Conservation (phyloP, 225 moss, liverwort and hornwort species). For the Pseudisothecium myosuroides region DNA sequence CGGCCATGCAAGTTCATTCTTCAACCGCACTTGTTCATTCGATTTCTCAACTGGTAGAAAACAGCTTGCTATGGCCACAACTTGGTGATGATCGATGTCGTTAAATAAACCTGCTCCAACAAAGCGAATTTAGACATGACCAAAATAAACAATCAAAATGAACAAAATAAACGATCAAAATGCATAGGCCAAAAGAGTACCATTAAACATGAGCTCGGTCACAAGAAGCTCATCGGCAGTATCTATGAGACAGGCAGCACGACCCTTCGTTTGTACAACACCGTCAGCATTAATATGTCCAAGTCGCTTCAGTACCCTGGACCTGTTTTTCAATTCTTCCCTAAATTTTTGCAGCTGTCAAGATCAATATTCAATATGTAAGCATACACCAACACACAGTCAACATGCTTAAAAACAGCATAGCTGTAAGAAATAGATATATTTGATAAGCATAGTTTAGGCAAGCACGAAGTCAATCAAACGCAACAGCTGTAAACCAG, state of each 20-base stretch:
- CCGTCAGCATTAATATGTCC: constrained; percentile 86
- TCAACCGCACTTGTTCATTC: constrained; percentile 75
- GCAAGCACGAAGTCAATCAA: not conserved
- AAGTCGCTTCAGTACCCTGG: constrained; percentile 80
- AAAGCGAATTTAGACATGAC: not conserved
- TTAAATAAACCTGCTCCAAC: constrained; percentile 68
- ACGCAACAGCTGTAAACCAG: not conserved
- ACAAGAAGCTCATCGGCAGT: constrained; percentile 95
- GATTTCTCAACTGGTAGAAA: constrained; percentile 86
- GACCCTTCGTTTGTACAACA: constrained; percentile 86
- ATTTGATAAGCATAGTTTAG: not conserved
- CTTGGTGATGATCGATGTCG: constrained; percentile 83
- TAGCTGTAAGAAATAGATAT: not conserved
- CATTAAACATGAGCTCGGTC: constrained; percentile 97
- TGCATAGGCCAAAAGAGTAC: constrained; percentile 12
- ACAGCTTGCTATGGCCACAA: constrained; percentile 82
- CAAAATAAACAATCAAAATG: not conserved
- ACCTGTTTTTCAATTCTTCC: constrained; percentile 84
- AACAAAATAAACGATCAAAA: not conserved
- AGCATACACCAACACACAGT: not conserved
- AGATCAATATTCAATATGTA: not conserved
- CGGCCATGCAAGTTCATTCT: constrained; percentile 80
- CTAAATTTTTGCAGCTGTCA: constrained; percentile 88
- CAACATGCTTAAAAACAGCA: not conserved
- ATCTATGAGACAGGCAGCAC: constrained; percentile 94